These are phyloP conservation scores for Aspergillus sp. DNA, from an alignment of 2,329 filamentous ascomycete species.

Conservation along the genomic window DNA sequence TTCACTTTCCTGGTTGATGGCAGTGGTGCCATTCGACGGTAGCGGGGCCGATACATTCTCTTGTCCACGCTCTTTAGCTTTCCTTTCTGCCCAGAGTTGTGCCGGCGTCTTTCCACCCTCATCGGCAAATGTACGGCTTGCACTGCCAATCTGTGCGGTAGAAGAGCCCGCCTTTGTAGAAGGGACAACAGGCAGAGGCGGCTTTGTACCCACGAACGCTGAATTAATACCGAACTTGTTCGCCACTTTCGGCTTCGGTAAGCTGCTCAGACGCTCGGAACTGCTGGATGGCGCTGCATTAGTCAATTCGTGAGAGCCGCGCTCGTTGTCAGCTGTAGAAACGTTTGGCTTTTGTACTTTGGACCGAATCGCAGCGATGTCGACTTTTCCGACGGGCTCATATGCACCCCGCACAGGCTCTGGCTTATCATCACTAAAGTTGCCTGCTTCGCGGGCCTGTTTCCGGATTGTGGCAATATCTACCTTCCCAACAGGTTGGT, in stretches of 20 bases:
- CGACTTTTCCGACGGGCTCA: slow-evolving; percentile 92
- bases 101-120: slow-evolving; percentile 94
- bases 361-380: slow-evolving; percentile 90
- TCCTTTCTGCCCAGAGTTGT: slow-evolving; percentile 96
- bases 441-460: slow-evolving; percentile 64
- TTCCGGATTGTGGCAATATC: slow-evolving; percentile 88
- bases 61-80: slow-evolving; percentile 72
- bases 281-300: slow-evolving; percentile 70
- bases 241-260: slow-evolving; percentile 93
- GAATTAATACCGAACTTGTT: slow-evolving; percentile 78
- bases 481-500: slow-evolving; percentile 95
- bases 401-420: slow-evolving; percentile 88
- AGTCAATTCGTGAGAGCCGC: slow-evolving; percentile 51
- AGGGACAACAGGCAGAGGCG: slow-evolving; percentile 73
- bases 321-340: slow-evolving; percentile 24
- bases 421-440: slow-evolving; percentile 71
- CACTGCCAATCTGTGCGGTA: slow-evolving; percentile 66
- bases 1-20: slow-evolving; percentile 71
- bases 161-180: slow-evolving; percentile 62
- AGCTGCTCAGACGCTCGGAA: slow-evolving; percentile 77
- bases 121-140: slow-evolving; percentile 91
- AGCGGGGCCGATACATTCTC: slow-evolving; percentile 51
- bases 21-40: slow-evolving; percentile 41
- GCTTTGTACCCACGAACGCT: slow-evolving; percentile 84
- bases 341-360: slow-evolving; percentile 68